These are phyloP conservation scores for Pseudogymnoascus sp. DNA, from an alignment of 2,329 filamentous ascomycete species.

Conservation along the genomic window DNA sequence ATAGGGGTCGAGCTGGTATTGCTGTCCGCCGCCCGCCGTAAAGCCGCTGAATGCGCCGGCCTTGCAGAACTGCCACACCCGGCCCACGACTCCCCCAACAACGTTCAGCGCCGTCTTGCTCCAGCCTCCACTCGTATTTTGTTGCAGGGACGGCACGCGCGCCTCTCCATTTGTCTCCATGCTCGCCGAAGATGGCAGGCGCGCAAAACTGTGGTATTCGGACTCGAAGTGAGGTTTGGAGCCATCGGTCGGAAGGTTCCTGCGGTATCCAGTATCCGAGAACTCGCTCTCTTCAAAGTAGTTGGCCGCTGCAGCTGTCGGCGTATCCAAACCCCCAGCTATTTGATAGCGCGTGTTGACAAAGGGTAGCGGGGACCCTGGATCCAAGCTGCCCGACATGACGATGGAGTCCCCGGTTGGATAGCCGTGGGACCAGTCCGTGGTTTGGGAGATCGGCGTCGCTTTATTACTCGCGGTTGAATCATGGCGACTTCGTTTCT, in stretches of 20 bases:
- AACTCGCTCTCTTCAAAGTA: slow-evolving; percentile 28
- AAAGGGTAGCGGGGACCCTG: slow-evolving; percentile 34
- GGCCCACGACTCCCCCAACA: slow-evolving; percentile 63
- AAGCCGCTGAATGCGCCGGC: slow-evolving; percentile 71
- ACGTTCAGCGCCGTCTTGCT: slow-evolving; percentile 52
- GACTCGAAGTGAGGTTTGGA: slow-evolving; percentile 10
- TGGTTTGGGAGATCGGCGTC: slow-evolving; percentile 9
- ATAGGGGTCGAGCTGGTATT: slow-evolving; percentile 49
- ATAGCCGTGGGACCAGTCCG: slow-evolving; percentile 9
- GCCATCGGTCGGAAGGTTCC: slow-evolving; percentile 16
- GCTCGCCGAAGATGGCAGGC: background rate
- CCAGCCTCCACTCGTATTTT: slow-evolving; percentile 40
- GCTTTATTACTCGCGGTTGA: slow-evolving; percentile 13
- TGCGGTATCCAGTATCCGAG: slow-evolving; percentile 35
- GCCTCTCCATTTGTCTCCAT: slow-evolving; percentile 20
- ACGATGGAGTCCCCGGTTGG: slow-evolving; percentile 11
- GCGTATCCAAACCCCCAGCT: slow-evolving; percentile 43
- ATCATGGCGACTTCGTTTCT: slow-evolving; percentile 19
- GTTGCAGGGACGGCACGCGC: slow-evolving; percentile 15
- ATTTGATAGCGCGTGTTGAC: slow-evolving; percentile 45
- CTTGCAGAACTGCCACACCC: slow-evolving; percentile 79
- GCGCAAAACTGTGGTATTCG: slow-evolving; percentile 12
- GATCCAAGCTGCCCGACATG: slow-evolving; percentile 11
- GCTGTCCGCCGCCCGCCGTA: slow-evolving; percentile 72
- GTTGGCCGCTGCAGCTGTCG: slow-evolving; percentile 30